phyloP scores from a whole-genome alignment of 441 rosid species.

The Biscutella laevigata region DNA sequence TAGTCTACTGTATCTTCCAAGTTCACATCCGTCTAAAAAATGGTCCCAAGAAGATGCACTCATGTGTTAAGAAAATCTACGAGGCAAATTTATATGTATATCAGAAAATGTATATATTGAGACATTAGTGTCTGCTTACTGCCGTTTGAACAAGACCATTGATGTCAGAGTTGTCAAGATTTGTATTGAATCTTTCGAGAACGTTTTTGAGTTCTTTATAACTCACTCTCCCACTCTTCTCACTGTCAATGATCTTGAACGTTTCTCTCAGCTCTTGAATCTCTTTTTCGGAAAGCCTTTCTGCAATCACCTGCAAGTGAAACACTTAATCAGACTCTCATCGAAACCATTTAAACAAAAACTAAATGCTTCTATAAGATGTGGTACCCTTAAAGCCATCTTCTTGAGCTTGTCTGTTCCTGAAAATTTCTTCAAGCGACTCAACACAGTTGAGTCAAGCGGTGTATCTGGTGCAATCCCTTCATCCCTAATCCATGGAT shows the following conservation, averaged over 20 bases:
- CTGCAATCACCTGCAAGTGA: constrained; percentile 35
- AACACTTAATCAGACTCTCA: constrained; percentile 14
- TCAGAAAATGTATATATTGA: neutral
- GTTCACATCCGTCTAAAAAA: constrained; percentile 38
- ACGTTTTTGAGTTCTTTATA: constrained; percentile 43
- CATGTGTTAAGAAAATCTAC: constrained; percentile 5
- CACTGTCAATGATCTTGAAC: constrained; percentile 41
- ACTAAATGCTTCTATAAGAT: neutral
- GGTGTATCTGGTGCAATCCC: constrained; percentile 53
- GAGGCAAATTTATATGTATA: neutral
- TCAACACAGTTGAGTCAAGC: constrained; percentile 41
- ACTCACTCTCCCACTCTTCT: constrained; percentile 38
- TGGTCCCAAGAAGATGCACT: neutral
- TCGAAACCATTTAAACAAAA: neutral
- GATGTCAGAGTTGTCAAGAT: constrained; percentile 37
- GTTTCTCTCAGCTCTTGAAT: constrained; percentile 40
- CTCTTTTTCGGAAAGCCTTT: constrained; percentile 43
- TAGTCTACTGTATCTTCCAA: constrained; percentile 39
- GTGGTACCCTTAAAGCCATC: constrained; percentile 40
- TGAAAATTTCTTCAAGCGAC: constrained; percentile 45
- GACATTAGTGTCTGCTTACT: constrained; percentile 20
- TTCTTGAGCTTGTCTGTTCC: constrained; percentile 50
- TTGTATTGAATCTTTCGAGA: constrained; percentile 35
- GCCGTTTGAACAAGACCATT: constrained; percentile 34
- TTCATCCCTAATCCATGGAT: constrained; percentile 55